Conservation (phyloP, 2,329 filamentous ascomycete genomes). For the Clonostachys sp. region DNA sequence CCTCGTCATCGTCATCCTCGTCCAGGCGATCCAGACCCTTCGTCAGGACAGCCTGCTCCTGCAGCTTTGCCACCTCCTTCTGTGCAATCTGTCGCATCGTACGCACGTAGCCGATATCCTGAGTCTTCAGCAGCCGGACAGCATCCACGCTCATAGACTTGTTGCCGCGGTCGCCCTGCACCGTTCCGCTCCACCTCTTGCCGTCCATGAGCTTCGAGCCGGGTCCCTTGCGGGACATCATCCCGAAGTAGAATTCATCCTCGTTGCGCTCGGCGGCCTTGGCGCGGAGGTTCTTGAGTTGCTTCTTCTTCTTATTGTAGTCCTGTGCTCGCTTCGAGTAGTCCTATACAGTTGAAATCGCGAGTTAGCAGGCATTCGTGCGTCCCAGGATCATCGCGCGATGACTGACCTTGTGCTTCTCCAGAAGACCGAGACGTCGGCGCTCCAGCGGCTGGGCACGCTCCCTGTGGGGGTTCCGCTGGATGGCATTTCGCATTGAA, state of each 20-base stretch:
- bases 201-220: slow-evolving; percentile 40
- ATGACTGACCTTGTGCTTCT: slow-evolving; percentile 77
- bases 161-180: slow-evolving; percentile 55
- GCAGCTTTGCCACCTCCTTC: slow-evolving; percentile 52
- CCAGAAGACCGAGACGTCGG: slow-evolving; percentile 81
- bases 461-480: slow-evolving; percentile 84
- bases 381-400: background rate
- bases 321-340: slow-evolving; percentile 62
- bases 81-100: slow-evolving; percentile 55
- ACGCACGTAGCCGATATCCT: slow-evolving; percentile 61
- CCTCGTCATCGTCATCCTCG: slow-evolving; percentile 23
- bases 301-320: slow-evolving; percentile 60
- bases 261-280: slow-evolving; percentile 65
- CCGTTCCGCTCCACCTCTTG: slow-evolving; percentile 48
- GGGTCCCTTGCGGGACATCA: slow-evolving; percentile 58
- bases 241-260: slow-evolving; percentile 70
- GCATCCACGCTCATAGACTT: slow-evolving; percentile 49
- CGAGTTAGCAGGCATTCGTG: slow-evolving; percentile 4
- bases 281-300: slow-evolving; percentile 52
- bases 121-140: slow-evolving; percentile 62
- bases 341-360: slow-evolving; percentile 33
- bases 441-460: slow-evolving; percentile 83
- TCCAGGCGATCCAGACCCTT: slow-evolving; percentile 28
- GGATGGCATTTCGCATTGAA: slow-evolving; percentile 60
- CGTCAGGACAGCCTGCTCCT: slow-evolving; percentile 46